Conservation (phyloP, 495 filamentous ascomycete species). For the Penicillium angulare region DNA sequence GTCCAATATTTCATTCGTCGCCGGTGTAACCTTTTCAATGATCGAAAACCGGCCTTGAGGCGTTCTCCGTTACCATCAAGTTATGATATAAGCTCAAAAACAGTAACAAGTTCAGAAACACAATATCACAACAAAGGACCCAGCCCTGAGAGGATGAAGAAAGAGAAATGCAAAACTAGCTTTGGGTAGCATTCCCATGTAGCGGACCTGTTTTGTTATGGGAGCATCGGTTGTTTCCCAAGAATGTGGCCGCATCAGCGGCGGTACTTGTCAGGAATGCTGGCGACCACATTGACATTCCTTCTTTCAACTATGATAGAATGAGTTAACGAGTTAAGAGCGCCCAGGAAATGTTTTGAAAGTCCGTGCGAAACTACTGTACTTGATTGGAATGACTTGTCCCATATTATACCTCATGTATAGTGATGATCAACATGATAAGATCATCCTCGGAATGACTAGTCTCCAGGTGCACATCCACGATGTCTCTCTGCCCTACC, state of each 20-base stretch:
- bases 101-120: too few species aligned
- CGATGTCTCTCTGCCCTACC: too few species aligned
- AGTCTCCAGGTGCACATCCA: too few species aligned
- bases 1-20: slow-evolving; percentile 10
- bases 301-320: slow-evolving; percentile 8
- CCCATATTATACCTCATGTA: slow-evolving; percentile 1
- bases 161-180: slow-evolving; percentile 7
- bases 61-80: too few species aligned
- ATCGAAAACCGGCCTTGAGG: too few species aligned
- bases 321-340: background rate
- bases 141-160: background rate
- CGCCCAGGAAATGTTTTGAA: background rate
- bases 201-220: slow-evolving; percentile 37
- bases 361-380: background rate
- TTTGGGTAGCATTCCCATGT: slow-evolving; percentile 9
- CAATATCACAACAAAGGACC: too few species aligned
- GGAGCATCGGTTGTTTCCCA: slow-evolving; percentile 18
- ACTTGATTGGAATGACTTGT: slow-evolving; percentile 4
- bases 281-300: slow-evolving; percentile 21
- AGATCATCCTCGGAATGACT: background rate
- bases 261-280: slow-evolving; percentile 33
- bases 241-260: slow-evolving; percentile 40
- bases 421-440: background rate
- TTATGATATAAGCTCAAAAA: too few species aligned
- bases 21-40: background rate